Conservation (phyloP, 192 early-diverging fungal species). For the Backusella morwellensis region DNA sequence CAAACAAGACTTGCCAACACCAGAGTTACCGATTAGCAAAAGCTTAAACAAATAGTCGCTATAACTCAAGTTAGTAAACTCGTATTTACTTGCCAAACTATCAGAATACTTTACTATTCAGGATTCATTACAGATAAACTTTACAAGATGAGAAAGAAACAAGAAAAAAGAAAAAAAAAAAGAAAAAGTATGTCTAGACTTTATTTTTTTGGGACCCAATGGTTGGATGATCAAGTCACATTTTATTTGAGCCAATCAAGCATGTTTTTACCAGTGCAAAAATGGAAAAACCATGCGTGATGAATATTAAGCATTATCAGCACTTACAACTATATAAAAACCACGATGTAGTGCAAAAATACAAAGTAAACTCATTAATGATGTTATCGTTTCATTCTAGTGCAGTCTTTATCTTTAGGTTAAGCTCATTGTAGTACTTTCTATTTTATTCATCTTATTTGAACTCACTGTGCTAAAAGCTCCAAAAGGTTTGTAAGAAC, state of each 20-base stretch:
- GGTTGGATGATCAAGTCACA: background rate
- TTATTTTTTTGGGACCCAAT: background rate
- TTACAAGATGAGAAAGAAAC: background rate
- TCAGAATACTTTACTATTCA: conserved; percentile 6
- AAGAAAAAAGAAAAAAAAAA: background rate
- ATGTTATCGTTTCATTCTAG: background rate
- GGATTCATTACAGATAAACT: conserved; percentile 13
- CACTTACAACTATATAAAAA: background rate
- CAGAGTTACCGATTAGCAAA: conserved; percentile 93
- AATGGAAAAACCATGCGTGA: background rate
- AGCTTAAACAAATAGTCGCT: conserved; percentile 99
- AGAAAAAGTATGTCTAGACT: background rate
- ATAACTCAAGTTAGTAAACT: background rate
- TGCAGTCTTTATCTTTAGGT: too few species aligned
- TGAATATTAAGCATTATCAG: background rate
- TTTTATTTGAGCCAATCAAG: background rate
- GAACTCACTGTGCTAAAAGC: too few species aligned
- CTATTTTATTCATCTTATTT: too few species aligned
- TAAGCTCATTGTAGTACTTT: too few species aligned
- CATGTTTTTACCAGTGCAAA: background rate
- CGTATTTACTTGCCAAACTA: background rate
- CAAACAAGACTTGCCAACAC: conserved; percentile 96
- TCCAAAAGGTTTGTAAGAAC: too few species aligned
- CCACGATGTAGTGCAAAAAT: background rate
- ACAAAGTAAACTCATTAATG: background rate